Evolutionary conservation across 2,329 filamentous ascomycete species (phyloP).

Genomic region (Aspergillus neoniger): DNA sequence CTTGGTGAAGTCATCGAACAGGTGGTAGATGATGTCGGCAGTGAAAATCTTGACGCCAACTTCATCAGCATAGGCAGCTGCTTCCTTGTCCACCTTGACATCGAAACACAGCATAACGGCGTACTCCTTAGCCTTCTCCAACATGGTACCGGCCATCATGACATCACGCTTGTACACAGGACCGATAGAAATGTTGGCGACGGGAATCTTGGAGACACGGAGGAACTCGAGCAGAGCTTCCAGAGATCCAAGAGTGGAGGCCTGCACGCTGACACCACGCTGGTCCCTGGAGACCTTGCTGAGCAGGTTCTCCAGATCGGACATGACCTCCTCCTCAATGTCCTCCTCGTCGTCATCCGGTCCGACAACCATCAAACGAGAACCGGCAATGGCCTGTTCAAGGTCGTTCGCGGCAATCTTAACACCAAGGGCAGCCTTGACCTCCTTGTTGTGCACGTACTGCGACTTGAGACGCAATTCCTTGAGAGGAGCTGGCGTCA

Average conservation of each 20-base stretch:
- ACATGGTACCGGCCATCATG: conserved; percentile 89
- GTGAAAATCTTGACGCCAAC: conserved; percentile 97
- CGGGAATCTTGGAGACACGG: conserved; percentile 92
- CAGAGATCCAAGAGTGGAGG: conserved; percentile 93
- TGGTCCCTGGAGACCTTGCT: conserved; percentile 89
- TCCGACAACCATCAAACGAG: conserved; percentile 88
- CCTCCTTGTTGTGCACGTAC: conserved; percentile 99
- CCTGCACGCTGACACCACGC: conserved; percentile 94
- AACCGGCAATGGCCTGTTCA: conserved; percentile 94
- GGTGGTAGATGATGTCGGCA: conserved; percentile 97
- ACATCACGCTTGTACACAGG: conserved; percentile 98
- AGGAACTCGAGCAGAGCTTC: conserved; percentile 97
- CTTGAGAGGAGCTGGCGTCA: conserved; percentile 90
- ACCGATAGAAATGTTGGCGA: conserved; percentile 94
- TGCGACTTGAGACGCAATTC: conserved; percentile 92
- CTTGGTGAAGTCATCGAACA: conserved; percentile 94
- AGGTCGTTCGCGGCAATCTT: conserved; percentile 97
- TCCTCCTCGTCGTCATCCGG: conserved; percentile 97
- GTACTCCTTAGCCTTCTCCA: conserved; percentile 91
- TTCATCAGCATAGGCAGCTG: conserved; percentile 84
- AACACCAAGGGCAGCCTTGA: conserved; percentile 96
- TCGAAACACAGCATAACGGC: conserved; percentile 99
- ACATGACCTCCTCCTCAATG: conserved; percentile 93
- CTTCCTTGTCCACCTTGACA: conserved; percentile 98
- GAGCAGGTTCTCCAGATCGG: conserved; percentile 87